Conservation (phyloP, 1,284 basidiomycete species). For the Mycosarcoma maydis region DNA sequence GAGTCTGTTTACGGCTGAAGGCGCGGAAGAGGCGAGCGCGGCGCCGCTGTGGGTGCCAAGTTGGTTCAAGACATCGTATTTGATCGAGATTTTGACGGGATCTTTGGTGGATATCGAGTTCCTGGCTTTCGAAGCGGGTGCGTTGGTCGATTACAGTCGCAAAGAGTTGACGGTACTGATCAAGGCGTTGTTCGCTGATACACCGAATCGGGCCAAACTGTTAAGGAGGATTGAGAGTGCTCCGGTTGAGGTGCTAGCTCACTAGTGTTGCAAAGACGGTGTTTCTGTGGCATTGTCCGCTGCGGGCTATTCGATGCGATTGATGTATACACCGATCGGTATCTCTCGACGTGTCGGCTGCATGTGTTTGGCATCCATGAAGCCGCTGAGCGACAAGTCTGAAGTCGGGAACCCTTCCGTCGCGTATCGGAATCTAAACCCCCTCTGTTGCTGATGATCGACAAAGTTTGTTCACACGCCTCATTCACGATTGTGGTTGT, state of each 20-base stretch:
- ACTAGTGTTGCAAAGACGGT: slow-evolving; percentile 1
- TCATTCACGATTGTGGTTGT: too few relatives aligned
- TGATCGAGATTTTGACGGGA: slow-evolving; percentile 62
- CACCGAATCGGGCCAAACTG: slow-evolving; percentile 51
- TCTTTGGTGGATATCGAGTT: slow-evolving; percentile 80
- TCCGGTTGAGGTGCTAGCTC: slow-evolving; percentile 29
- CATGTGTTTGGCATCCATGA: too few relatives aligned
- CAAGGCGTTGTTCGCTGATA: slow-evolving; percentile 81
- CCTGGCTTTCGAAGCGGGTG: slow-evolving; percentile 84
- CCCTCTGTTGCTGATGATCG: too few relatives aligned
- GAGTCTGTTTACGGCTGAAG: slow-evolving; percentile 76
- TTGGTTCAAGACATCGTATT: slow-evolving; percentile 65
- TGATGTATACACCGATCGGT: too few relatives aligned
- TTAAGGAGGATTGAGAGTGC: slow-evolving; percentile 53
- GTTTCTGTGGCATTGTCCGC: background rate
- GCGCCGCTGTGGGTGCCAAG: slow-evolving; percentile 59
- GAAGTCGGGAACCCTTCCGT: too few relatives aligned
- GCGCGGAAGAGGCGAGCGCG: slow-evolving; percentile 65
- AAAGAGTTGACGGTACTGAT: slow-evolving; percentile 85
- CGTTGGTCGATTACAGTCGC: slow-evolving; percentile 87
- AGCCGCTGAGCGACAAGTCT: too few relatives aligned
- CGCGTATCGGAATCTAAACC: too few relatives aligned
- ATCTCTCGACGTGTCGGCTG: too few relatives aligned
- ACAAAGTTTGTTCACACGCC: too few relatives aligned
- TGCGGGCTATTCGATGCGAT: background rate